A percentile compares a stretch with the other conserved stretches of the same genome.
phyloP scores from a whole-genome alignment of 75 land plant species.

The Selaginella moellendorffii region DNA sequence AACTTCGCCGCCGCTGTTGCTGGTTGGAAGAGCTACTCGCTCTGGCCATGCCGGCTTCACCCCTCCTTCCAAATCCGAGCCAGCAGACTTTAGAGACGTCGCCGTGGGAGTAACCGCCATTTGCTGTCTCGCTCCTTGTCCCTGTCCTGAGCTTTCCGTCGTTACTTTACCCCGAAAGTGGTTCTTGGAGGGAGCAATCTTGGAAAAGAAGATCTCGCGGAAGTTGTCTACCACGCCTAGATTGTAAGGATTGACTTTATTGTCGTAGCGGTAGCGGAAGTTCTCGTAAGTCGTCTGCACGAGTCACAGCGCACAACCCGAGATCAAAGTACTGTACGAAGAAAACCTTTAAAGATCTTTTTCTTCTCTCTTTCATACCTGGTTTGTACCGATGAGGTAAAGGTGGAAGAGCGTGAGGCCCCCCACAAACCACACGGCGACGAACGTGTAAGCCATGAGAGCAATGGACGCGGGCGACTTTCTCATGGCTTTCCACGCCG shows the following conservation, averaged over 20 bases:
- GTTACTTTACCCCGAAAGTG: conserved; percentile 31
- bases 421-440: conserved; percentile 73
- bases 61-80: not conserved
- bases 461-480: conserved; percentile 39
- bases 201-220: conserved; percentile 29
- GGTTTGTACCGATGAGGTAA: conserved; percentile 53
- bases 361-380: conserved; percentile 41
- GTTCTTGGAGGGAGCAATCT: conserved; percentile 40
- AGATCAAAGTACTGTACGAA: too few relatives aligned
- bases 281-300: conserved; percentile 75
- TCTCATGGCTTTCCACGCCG: conserved; percentile 33
- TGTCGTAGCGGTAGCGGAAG: conserved; percentile 61
- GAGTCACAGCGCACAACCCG: too few relatives aligned
- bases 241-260: conserved; percentile 45
- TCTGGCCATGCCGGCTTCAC: not conserved
- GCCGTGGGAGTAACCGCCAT: not conserved
- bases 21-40: not conserved
- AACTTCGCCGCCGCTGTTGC: not conserved
- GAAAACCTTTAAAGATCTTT: too few relatives aligned
- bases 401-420: conserved; percentile 55
- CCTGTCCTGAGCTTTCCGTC: conserved; percentile 20
- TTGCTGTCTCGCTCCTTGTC: not conserved
- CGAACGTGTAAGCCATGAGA: conserved; percentile 44
- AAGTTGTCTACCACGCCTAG: conserved; percentile 32
- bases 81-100: not conserved